Conservation (phyloP, 768 basidiomycete species). For the Asterophora parasitica region DNA sequence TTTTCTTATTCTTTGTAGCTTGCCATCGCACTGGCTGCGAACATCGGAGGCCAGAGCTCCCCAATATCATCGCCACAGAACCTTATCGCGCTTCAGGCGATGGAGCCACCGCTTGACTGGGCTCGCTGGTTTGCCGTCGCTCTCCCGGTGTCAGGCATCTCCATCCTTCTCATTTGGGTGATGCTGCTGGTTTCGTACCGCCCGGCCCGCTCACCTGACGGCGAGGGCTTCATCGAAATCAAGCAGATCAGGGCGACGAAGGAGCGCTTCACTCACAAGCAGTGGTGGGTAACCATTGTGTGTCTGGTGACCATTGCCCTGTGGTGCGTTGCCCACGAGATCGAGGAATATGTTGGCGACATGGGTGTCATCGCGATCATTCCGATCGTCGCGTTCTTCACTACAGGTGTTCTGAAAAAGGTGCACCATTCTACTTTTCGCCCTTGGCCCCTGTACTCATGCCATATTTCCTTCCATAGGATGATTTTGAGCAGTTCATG, state of each 20-base stretch:
- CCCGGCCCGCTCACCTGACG: conserved; percentile 66
- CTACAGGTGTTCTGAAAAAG: conserved; percentile 91
- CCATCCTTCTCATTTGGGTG: conserved; percentile 88
- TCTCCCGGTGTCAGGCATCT: conserved; percentile 82
- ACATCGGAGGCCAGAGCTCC: conserved; percentile 95
- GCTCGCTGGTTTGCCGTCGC: conserved; percentile 91
- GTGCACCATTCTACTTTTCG: conserved; percentile 30
- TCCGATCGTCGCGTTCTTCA: conserved; percentile 91
- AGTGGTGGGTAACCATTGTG: conserved; percentile 86
- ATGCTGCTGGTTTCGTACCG: conserved; percentile 80
- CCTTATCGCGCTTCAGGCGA: conserved; percentile 82
- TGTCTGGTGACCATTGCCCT: conserved; percentile 80
- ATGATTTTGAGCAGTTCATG: conserved; percentile 91
- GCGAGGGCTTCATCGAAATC: conserved; percentile 77
- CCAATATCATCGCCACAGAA: conserved; percentile 99
- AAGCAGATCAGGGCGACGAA: conserved; percentile 77
- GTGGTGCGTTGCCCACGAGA: conserved; percentile 83
- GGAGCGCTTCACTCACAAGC: conserved; percentile 77
- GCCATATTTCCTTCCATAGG: conserved; percentile 38
- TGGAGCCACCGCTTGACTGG: conserved; percentile 88
- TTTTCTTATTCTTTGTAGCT: conserved; percentile 43
- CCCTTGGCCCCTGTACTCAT: background rate
- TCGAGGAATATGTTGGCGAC: conserved; percentile 79
- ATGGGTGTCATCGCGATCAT: conserved; percentile 98
- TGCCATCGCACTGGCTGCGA: conserved; percentile 95